Conservation (phyloP, 768 basidiomycete species). For the Leccinellum rugosiceps region DNA sequence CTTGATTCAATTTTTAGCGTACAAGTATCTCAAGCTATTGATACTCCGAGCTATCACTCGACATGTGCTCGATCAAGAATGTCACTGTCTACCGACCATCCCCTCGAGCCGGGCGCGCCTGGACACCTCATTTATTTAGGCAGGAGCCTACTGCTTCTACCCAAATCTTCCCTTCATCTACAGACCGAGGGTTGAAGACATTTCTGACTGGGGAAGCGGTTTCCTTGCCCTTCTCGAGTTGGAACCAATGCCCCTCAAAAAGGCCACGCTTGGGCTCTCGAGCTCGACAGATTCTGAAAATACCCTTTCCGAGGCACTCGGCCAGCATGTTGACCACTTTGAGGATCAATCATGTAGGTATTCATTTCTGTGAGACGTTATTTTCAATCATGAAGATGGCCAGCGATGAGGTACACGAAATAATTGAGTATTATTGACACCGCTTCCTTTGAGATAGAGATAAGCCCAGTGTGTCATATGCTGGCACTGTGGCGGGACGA, state of each 20-base stretch:
- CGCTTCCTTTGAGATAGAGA: conserved; percentile 5
- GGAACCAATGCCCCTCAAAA: background rate
- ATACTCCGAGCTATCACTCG: background rate
- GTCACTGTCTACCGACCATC: background rate
- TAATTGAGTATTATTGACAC: background rate
- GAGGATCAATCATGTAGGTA: background rate
- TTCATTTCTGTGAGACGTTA: background rate
- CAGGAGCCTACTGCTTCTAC: background rate
- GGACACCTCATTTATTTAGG: background rate
- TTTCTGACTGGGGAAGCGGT: background rate
- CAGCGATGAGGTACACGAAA: conserved; percentile 7
- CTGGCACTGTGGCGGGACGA: background rate
- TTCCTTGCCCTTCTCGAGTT: background rate
- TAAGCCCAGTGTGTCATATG: background rate
- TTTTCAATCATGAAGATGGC: background rate
- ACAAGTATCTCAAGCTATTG: background rate
- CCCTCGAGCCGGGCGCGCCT: background rate
- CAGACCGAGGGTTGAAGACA: background rate
- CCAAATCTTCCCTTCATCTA: background rate
- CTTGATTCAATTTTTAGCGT: conserved; percentile 6
- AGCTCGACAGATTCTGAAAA: background rate
- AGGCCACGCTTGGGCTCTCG: background rate
- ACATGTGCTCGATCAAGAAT: background rate
- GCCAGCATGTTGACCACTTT: background rate
- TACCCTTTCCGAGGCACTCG: conserved; percentile 1